These are phyloP conservation scores for Pyrus pyrifolia DNA, from an alignment of 306 rosid species.

Conservation along the genomic window DNA sequence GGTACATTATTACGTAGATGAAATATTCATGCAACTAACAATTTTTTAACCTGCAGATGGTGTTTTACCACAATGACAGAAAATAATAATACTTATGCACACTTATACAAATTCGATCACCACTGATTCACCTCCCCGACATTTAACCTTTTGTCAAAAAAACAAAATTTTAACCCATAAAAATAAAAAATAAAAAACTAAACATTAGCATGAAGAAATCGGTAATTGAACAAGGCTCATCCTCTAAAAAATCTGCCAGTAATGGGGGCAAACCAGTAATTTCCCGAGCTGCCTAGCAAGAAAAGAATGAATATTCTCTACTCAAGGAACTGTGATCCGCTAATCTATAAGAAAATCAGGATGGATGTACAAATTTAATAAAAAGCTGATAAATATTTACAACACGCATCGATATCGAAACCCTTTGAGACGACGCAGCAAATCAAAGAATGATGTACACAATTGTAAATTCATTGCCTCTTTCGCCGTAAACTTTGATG, in stretches of 20 bases:
- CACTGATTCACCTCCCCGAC: no score
- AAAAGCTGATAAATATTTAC: slow-evolving; percentile 55
- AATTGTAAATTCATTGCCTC: slow-evolving; percentile 42
- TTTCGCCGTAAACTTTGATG: slow-evolving; percentile 60
- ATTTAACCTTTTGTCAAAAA: no score
- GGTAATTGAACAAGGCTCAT: slow-evolving; percentile 21
- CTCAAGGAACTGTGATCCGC: slow-evolving; percentile 50
- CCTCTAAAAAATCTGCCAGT: slow-evolving; percentile 17
- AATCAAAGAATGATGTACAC: slow-evolving; percentile 54
- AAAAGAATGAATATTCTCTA: slow-evolving; percentile 28
- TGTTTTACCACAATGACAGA: no score
- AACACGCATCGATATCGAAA: slow-evolving; percentile 31
- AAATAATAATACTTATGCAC: no score
- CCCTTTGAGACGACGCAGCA: slow-evolving; percentile 41
- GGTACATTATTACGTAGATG: not conserved
- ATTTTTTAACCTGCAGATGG: no score
- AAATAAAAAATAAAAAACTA: not conserved
- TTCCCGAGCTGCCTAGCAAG: slow-evolving; percentile 28
- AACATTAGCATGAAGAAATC: not conserved
- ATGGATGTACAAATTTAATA: slow-evolving; percentile 52
- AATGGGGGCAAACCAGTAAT: slow-evolving; percentile 29
- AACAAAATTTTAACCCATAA: not conserved
- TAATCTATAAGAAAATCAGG: slow-evolving; percentile 38
- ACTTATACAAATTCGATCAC: no score
- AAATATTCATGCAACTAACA: no score